Percentiles rank a stretch among this genome's conserved stretches.
Evolutionary conservation across 169 alveolate genomes (phyloP).

Genomic region (Plasmodium malariae): DNA sequence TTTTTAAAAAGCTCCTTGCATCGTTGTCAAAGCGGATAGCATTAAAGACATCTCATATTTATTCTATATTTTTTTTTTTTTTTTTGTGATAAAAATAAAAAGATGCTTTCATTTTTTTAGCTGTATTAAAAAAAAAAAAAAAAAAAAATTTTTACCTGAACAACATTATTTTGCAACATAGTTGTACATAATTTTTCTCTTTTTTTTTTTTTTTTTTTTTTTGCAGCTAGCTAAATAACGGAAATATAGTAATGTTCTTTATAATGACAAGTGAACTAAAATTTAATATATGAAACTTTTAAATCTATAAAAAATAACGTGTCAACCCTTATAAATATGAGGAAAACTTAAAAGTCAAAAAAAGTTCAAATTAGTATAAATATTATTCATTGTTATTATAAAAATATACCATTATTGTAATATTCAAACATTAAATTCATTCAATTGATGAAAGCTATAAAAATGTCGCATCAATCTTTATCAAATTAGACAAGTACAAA

Average conservation of each 20-base stretch:
- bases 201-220: constrained; percentile 50
- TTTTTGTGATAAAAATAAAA: too few relatives aligned
- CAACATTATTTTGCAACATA: background rate
- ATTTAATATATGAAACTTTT: background rate
- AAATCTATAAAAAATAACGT: too few relatives aligned
- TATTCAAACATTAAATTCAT: too few relatives aligned
- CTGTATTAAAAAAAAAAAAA: constrained; percentile 4
- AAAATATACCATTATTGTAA: too few relatives aligned
- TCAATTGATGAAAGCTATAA: too few relatives aligned
- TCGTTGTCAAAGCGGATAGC: too few relatives aligned
- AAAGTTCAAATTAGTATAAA: background rate
- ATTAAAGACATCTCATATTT: too few relatives aligned
- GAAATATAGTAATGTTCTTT: background rate
- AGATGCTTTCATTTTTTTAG: background rate
- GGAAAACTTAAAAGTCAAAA: background rate
- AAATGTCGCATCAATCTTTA: too few relatives aligned
- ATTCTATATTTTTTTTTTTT: background rate
- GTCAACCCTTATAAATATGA: background rate
- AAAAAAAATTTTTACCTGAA: constrained; percentile 15
- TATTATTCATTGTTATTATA: too few relatives aligned
- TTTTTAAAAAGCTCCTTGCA: too few relatives aligned
- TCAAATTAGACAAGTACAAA: too few relatives aligned
- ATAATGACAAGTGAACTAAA: background rate
- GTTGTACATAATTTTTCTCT: background rate
- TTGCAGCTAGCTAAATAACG: constrained; percentile 26